Evolutionary conservation across 345 rosid species (phyloP).

Genomic region (Ricinus communis): DNA sequence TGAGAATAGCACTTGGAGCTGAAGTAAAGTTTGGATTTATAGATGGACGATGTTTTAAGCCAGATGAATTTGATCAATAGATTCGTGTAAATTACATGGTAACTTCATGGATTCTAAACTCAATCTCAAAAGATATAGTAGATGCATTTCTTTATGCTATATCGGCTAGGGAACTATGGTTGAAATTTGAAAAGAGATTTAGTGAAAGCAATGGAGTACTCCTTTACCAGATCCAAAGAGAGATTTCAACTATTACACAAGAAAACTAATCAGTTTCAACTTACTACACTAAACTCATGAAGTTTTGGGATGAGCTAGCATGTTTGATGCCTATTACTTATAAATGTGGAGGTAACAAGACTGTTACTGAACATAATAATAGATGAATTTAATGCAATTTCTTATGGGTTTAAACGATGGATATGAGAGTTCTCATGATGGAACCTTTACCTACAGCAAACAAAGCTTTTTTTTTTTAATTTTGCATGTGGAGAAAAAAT

Average conservation of each 20-base stretch:
- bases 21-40: too few species aligned
- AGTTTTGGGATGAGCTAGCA: background rate
- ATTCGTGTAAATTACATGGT: background rate
- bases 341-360: background rate
- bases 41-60: too few species aligned
- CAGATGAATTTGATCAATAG: background rate
- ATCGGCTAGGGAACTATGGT: background rate
- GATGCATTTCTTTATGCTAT: background rate
- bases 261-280: background rate
- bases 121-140: background rate
- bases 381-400: too few species aligned
- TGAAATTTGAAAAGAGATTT: background rate
- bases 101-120: background rate
- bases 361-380: too few species aligned
- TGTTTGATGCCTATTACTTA: background rate
- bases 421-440: too few species aligned
- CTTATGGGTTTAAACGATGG: too few species aligned
- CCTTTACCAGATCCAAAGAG: background rate
- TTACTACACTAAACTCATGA: background rate
- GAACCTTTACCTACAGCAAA: too few species aligned
- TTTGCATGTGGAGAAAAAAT: too few species aligned
- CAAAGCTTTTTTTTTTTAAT: too few species aligned
- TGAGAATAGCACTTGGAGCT: too few species aligned
- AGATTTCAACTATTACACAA: background rate
- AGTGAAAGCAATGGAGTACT: background rate